Evolutionary conservation across 2,329 filamentous ascomycete species (phyloP).

Genomic region (Huntiella abstrusa): DNA sequence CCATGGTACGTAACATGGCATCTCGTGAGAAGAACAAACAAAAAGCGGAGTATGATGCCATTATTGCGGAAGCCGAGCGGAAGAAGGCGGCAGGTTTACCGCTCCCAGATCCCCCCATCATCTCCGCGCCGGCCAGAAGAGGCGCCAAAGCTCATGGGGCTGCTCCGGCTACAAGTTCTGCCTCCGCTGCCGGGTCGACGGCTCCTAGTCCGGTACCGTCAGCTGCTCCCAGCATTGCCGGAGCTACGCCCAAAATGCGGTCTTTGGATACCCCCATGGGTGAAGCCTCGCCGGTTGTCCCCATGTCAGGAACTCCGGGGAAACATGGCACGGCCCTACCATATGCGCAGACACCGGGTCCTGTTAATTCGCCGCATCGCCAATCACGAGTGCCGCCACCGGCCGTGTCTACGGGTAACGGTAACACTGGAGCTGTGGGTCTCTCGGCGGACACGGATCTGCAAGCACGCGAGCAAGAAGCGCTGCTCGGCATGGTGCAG

Average conservation of each 20-base stretch:
- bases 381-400: slow-evolving; percentile 1
- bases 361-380: background rate
- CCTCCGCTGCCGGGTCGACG: slow-evolving; percentile 1
- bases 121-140: slow-evolving; percentile 22
- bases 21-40: slow-evolving; percentile 41
- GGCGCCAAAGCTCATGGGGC: slow-evolving; percentile 18
- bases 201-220: slow-evolving; percentile 4
- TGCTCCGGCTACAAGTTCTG: slow-evolving; percentile 12
- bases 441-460: background rate
- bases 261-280: slow-evolving; percentile 7
- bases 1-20: slow-evolving; percentile 67
- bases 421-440: background rate
- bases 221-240: slow-evolving; percentile 1
- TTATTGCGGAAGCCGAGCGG: slow-evolving; percentile 40
- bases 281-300: slow-evolving; percentile 3
- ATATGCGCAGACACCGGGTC: background rate
- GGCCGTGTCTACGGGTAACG: background rate
- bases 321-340: slow-evolving; percentile 4
- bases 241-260: slow-evolving; percentile 3
- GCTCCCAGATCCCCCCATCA: slow-evolving; percentile 37
- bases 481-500: slow-evolving; percentile 3
- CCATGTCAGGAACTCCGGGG: background rate
- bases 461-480: background rate
- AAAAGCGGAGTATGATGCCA: slow-evolving; percentile 34
- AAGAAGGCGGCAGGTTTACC: slow-evolving; percentile 38